Evolutionary conservation across 495 filamentous ascomycete genomes (phyloP).

Genomic region (Talaromyces proteolyticus): DNA sequence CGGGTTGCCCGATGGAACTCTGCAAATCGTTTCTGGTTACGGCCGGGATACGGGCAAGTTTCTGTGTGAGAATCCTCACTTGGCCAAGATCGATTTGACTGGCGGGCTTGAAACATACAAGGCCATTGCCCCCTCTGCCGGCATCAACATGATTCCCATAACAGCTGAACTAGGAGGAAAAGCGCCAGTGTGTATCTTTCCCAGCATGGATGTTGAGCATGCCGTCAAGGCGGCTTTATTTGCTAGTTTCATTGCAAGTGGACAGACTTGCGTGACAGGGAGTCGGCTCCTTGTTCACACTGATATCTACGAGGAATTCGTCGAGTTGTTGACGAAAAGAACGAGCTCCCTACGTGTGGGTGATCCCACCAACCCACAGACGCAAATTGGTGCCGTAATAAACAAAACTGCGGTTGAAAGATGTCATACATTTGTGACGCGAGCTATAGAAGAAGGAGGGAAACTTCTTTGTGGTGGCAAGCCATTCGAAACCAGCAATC

Average conservation of each 20-base stretch:
- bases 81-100: slow-evolving; percentile 59
- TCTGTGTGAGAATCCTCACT: slow-evolving; percentile 43
- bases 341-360: slow-evolving; percentile 40
- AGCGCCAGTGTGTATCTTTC: slow-evolving; percentile 50
- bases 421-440: slow-evolving; percentile 28
- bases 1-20: slow-evolving; percentile 49
- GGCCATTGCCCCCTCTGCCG: slow-evolving; percentile 40
- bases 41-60: slow-evolving; percentile 46
- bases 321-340: slow-evolving; percentile 27
- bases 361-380: slow-evolving; percentile 34
- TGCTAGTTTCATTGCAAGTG: slow-evolving; percentile 53
- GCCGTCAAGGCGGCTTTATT: slow-evolving; percentile 55
- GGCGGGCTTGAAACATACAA: slow-evolving; percentile 44
- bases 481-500: slow-evolving; percentile 21
- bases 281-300: slow-evolving; percentile 52
- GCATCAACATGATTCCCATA: slow-evolving; percentile 45
- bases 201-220: slow-evolving; percentile 39
- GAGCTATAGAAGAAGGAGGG: slow-evolving; percentile 20
- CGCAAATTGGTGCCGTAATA: slow-evolving; percentile 39
- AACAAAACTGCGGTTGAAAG: slow-evolving; percentile 28
- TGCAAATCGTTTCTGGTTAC: slow-evolving; percentile 52
- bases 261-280: slow-evolving; percentile 58
- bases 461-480: slow-evolving; percentile 28
- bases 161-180: slow-evolving; percentile 59
- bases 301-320: slow-evolving; percentile 33